These are phyloP conservation scores for Ophiostoma sp. DNA, from an alignment of 2,329 filamentous ascomycete species.

Conservation along the genomic window DNA sequence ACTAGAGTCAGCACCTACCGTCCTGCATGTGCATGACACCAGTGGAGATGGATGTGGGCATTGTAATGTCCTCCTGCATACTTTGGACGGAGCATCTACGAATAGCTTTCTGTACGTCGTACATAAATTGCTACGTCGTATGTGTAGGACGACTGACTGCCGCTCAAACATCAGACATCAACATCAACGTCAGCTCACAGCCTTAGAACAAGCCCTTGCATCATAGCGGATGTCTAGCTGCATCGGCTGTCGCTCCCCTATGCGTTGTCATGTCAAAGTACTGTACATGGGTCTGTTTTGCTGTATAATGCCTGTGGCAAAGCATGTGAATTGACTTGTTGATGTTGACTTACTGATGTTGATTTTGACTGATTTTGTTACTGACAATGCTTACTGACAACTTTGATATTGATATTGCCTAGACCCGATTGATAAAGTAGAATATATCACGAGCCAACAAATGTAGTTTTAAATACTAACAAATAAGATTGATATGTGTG, in stretches of 20 bases:
- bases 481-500: not conserved
- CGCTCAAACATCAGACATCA: not conserved
- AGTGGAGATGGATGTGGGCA: no score
- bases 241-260: not conserved
- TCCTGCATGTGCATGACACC: no score
- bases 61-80: no score
- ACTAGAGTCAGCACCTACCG: no score
- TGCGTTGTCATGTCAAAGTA: conserved; percentile 7
- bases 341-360: no score
- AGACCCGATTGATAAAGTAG: not conserved
- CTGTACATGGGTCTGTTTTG: not conserved
- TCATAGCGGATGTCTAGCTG: conserved; percentile 1
- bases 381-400: no score
- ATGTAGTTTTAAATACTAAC: not conserved
- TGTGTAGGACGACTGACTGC: not conserved
- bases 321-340: not conserved
- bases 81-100: no score
- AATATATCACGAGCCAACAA: not conserved
- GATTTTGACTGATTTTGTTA: no score
- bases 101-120: no score
- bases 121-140: no score
- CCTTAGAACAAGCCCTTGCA: not conserved
- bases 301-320: no score
- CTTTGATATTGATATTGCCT: not conserved
- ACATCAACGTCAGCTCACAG: not conserved